A percentile compares a stretch with the other conserved stretches of the same genome.
Conservation (phyloP, 345 rosid species). For the Eucalyptus urophylla region DNA sequence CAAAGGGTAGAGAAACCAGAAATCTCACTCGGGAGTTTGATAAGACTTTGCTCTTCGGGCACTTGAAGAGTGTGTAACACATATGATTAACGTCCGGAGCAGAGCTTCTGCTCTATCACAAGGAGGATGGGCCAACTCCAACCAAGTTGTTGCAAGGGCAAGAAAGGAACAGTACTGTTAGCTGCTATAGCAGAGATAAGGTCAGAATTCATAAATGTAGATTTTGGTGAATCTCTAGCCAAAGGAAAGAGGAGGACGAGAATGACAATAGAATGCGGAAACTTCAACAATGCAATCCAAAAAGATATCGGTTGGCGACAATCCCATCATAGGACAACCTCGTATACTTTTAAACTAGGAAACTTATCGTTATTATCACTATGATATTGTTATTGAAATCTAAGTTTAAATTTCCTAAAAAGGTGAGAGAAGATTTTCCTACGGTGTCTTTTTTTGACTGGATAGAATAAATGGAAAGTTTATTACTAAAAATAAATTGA, state of each 20-base stretch:
- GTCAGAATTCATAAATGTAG: neutral
- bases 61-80: neutral
- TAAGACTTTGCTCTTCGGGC: too few relatives aligned
- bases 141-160: neutral
- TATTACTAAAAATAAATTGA: neutral
- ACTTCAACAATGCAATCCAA: neutral
- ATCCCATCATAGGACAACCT: neutral
- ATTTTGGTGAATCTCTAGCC: neutral
- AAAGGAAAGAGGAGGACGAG: neutral
- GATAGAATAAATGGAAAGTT: neutral
- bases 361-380: neutral
- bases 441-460: neutral
- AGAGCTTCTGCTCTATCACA: neutral
- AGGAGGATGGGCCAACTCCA: neutral
- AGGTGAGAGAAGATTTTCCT: neutral
- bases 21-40: too few relatives aligned
- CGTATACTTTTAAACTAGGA: neutral
- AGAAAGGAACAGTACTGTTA: neutral
- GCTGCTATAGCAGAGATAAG: neutral
- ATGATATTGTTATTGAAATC: neutral
- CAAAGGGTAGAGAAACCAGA: too few relatives aligned
- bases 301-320: neutral
- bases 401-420: neutral
- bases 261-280: neutral
- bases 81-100: neutral